Percentiles rank a stretch among this genome's conserved stretches.
phyloP scores from a whole-genome alignment of 148 eudicot species.

The Rhododendron simsii region DNA sequence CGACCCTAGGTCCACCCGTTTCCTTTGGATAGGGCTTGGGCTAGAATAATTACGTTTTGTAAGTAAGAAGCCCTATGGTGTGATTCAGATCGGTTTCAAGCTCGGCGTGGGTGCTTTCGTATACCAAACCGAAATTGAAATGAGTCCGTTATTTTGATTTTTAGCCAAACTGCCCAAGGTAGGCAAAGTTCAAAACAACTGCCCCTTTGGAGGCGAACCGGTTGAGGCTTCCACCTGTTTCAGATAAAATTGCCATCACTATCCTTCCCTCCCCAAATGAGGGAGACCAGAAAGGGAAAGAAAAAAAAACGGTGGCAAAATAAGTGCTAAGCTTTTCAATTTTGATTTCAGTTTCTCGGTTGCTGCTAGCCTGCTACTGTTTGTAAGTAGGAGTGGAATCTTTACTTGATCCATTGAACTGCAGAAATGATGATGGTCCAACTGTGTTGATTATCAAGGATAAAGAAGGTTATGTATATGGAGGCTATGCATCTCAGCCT shows the following conservation, averaged over 20 bases:
- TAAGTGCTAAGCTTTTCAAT: not conserved
- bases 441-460: conserved; percentile 81
- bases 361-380: conserved; percentile 4
- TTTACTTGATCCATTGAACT: conserved; percentile 19
- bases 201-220: not conserved
- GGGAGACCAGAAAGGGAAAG: not conserved
- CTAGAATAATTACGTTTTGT: not conserved
- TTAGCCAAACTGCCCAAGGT: not conserved
- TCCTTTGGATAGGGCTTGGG: not conserved
- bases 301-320: not conserved
- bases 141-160: not conserved
- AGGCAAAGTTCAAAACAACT: not conserved
- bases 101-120: not conserved
- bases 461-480: conserved; percentile 75
- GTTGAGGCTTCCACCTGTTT: not conserved
- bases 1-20: not conserved
- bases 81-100: not conserved
- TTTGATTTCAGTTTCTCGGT: conserved; percentile 4
- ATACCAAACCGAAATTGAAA: not conserved
- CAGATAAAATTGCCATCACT: not conserved
- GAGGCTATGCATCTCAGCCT: conserved; percentile 94
- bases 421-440: conserved; percentile 73
- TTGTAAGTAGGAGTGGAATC: conserved; percentile 10
- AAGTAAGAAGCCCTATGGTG: not conserved
- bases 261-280: not conserved